These are phyloP conservation scores for Schoenoplectus triqueter DNA, from an alignment of 202 grass and related monocot genomes.

Conservation along the genomic window DNA sequence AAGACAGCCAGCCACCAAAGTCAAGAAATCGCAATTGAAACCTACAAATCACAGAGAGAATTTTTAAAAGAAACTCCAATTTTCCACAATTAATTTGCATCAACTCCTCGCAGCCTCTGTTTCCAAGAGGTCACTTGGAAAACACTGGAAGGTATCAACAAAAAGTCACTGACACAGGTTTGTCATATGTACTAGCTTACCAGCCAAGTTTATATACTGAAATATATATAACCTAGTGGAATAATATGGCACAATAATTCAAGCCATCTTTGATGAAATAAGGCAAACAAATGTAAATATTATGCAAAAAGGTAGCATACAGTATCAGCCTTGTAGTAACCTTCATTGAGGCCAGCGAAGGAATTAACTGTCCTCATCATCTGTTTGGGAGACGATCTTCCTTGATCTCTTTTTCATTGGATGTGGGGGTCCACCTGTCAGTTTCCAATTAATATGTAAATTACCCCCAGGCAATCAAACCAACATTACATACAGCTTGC, in stretches of 20 bases:
- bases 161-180: neutral
- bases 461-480: neutral
- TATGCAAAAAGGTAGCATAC: neutral
- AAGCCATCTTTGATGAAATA: conserved; percentile 7
- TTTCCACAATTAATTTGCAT: neutral
- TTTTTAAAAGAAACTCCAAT: conserved; percentile 9
- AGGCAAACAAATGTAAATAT: neutral
- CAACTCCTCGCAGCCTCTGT: neutral
- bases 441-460: conserved; percentile 38
- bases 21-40: neutral
- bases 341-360: neutral
- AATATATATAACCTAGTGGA: neutral
- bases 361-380: conserved; percentile 66
- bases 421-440: conserved; percentile 53
- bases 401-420: conserved; percentile 50
- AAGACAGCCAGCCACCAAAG: conserved; percentile 10
- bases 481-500: neutral
- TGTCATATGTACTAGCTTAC: neutral
- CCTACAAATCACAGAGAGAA: conserved; percentile 12
- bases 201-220: neutral
- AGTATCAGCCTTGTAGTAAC: neutral
- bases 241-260: neutral
- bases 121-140: neutral
- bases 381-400: conserved; percentile 54
- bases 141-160: neutral